Evolutionary conservation across 768 basidiomycete species (phyloP).

Genomic region (Tulasnella sp.): DNA sequence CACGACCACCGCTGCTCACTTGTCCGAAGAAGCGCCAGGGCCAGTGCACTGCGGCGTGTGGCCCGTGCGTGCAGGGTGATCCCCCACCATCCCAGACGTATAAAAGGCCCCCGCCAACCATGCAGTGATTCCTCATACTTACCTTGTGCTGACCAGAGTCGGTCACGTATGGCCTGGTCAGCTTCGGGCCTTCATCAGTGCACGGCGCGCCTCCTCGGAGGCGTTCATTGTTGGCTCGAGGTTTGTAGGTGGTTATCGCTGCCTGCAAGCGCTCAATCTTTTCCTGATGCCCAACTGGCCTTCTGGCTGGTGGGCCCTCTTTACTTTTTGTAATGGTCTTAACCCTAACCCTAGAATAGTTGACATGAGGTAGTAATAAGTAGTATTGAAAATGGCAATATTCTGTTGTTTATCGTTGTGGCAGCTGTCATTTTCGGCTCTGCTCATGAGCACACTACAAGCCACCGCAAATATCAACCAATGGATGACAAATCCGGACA

Average conservation of each 20-base stretch:
- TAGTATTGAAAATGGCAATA: too few relatives aligned
- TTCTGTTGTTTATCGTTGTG: too few relatives aligned
- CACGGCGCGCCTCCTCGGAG: slow-evolving; percentile 5
- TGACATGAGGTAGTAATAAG: not conserved
- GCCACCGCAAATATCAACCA: too few relatives aligned
- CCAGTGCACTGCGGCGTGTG: not conserved
- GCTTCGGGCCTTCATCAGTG: slow-evolving; percentile 15
- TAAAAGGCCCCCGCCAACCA: not conserved
- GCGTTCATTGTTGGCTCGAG: slow-evolving; percentile 13
- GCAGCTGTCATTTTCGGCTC: too few relatives aligned
- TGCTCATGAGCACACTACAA: too few relatives aligned
- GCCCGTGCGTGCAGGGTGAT: not conserved
- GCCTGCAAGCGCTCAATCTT: slow-evolving; percentile 25
- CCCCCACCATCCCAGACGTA: not conserved
- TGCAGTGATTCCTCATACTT: not conserved
- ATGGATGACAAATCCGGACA: too few relatives aligned
- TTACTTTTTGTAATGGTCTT: not conserved
- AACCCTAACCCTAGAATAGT: slow-evolving; percentile 11
- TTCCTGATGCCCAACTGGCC: slow-evolving; percentile 24
- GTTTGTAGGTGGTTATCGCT: slow-evolving; percentile 19
- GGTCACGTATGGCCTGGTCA: slow-evolving; percentile 12
- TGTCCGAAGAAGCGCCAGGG: not conserved
- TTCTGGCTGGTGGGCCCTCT: slow-evolving; percentile 22
- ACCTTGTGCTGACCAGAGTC: slow-evolving; percentile 20
- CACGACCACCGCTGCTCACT: not conserved